phyloP scores from a whole-genome alignment of 2,329 filamentous ascomycete genomes.

The Helminthosporium solani region DNA sequence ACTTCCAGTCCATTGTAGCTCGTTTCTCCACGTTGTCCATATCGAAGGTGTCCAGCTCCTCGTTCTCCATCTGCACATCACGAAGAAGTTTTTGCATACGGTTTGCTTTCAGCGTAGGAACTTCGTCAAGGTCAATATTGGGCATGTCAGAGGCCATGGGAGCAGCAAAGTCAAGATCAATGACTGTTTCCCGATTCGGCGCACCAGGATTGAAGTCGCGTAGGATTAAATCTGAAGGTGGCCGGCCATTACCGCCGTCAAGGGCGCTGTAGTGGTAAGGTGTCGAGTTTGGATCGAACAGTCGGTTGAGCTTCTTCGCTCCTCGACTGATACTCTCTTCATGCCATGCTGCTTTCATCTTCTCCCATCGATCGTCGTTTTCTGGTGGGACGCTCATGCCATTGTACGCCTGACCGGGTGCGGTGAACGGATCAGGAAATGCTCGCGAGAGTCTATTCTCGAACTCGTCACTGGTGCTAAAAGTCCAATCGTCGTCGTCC shows the following conservation, averaged over 20 bases:
- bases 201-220: conserved; percentile 46
- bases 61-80: conserved; percentile 45
- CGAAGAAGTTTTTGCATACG: conserved; percentile 51
- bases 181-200: conserved; percentile 52
- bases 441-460: conserved; percentile 47
- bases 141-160: conserved; percentile 35
- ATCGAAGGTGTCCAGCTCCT: conserved; percentile 28
- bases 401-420: conserved; percentile 19
- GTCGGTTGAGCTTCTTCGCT: conserved; percentile 56
- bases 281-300: conserved; percentile 57
- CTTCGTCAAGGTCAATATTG: conserved; percentile 50
- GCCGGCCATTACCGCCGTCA: conserved; percentile 47
- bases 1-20: conserved; percentile 51
- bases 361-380: conserved; percentile 36
- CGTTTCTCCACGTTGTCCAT: conserved; percentile 31
- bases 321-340: conserved; percentile 60
- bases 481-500: conserved; percentile 61
- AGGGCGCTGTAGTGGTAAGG: conserved; percentile 61
- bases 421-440: conserved; percentile 47
- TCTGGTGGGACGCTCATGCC: conserved; percentile 43
- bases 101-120: conserved; percentile 59
- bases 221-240: conserved; percentile 58
- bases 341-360: conserved; percentile 53
- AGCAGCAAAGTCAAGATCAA: conserved; percentile 59
- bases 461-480: conserved; percentile 64